These are phyloP conservation scores for Candida labiduridarum DNA, from an alignment of 1,139 yeast species.

Conservation along the genomic window DNA sequence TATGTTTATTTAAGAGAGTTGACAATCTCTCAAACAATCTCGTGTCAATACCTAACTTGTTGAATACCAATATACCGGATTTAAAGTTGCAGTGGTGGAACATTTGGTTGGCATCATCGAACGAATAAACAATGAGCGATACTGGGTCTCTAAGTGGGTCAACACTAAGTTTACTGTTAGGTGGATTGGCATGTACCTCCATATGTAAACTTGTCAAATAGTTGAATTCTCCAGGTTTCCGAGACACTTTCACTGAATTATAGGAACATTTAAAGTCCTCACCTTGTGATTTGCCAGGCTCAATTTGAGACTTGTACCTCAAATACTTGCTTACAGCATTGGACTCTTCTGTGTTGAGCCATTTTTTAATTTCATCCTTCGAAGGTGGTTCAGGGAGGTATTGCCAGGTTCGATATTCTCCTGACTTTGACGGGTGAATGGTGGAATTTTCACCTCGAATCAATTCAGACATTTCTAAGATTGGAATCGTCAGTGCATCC, in stretches of 20 bases:
- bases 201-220: slow-evolving; percentile 57
- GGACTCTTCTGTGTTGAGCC: slow-evolving; percentile 23
- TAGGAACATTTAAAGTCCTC: slow-evolving; percentile 37
- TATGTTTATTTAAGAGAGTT: slow-evolving; percentile 15
- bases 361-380: slow-evolving; percentile 22
- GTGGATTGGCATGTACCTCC: slow-evolving; percentile 68
- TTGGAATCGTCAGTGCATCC: slow-evolving; percentile 17
- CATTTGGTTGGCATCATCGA: slow-evolving; percentile 48
- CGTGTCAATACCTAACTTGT: slow-evolving; percentile 4
- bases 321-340: slow-evolving; percentile 17
- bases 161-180: slow-evolving; percentile 50
- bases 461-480: slow-evolving; percentile 17
- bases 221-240: slow-evolving; percentile 49
- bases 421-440: not conserved
- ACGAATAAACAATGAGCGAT: slow-evolving; percentile 61
- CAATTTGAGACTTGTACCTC: slow-evolving; percentile 52
- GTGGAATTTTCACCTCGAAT: not conserved
- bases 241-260: slow-evolving; percentile 30
- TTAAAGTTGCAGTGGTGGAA: slow-evolving; percentile 18
- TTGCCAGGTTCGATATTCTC: slow-evolving; percentile 26
- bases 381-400: slow-evolving; percentile 35
- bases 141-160: slow-evolving; percentile 69
- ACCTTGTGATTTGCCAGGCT: slow-evolving; percentile 44
- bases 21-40: slow-evolving; percentile 7
- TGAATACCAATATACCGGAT: slow-evolving; percentile 22